Evolutionary conservation across 140 eudicot genomes (phyloP), one percentile per base, ranked within the genome.

Genomic region (Flaveria floridana): DNA sequence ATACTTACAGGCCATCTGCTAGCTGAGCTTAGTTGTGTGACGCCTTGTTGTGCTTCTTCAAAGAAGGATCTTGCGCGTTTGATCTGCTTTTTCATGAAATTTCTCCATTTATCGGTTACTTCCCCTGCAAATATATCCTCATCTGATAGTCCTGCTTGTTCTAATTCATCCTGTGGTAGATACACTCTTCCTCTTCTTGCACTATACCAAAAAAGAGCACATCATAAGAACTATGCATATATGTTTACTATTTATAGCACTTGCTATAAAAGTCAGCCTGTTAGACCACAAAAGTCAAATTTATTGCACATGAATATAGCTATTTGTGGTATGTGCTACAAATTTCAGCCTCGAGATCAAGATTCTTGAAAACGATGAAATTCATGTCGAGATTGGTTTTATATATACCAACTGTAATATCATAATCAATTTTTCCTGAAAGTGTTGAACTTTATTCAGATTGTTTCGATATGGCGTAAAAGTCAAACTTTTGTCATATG

Each of bases 1-100:
- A 7, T 62, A 56, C 97, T 94, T 84, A 95, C 99, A 0, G 99
- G 99, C 99, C 97, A 95, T 91, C 99, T 87, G 72, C 99, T 95
- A 61, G 96, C 97, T n/a, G 96, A 68, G 80, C 90, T 91, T 64
- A 95, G 96, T 65, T 95, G 89, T 48, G 86, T 85, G 56, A 91
- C 99, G 7, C 97, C 97, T 75, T 80, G 82, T 81, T 95, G 96
- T 44, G 99, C 97, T 63, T 95, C 96, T 75, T 91, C 91, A 53
- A 95, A 95, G 84, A 91, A 95, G 68, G 85, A 84, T 83, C 99
- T 79, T 11, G 99, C 99, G 77, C 99, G 84, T 76, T 79, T 82
- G 69, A 95, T 95, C 83, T 95, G 99, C 75, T 88, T 91, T 82
- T 84, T 95, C 99, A 95, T 95, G 79, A 95, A 95, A 57, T 34